Evolutionary conservation across 1,139 yeast genomes (phyloP).

Genomic region (Saccharomyces hybrid): DNA sequence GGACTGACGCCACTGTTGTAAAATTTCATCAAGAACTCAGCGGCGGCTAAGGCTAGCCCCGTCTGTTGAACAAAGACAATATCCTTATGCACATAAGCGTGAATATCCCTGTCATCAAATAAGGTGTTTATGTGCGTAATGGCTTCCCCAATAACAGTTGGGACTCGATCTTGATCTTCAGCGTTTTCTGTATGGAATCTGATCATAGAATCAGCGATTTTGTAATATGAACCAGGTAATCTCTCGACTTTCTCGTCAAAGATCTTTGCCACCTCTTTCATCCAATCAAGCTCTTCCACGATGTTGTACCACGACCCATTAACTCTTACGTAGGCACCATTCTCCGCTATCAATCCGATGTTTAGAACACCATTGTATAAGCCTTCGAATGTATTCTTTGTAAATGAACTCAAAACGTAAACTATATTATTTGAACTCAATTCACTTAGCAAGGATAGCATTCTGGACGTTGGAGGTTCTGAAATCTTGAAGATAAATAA

Average conservation of each 20-base stretch:
- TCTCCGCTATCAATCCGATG: constrained; percentile 77
- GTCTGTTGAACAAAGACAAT: constrained; percentile 57
- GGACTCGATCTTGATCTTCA: constrained; percentile 58
- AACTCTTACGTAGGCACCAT: constrained; percentile 61
- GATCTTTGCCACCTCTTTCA: constrained; percentile 54
- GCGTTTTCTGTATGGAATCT: constrained; percentile 61
- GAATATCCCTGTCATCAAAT: constrained; percentile 53
- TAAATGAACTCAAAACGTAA: constrained; percentile 58
- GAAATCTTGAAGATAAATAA: constrained; percentile 46
- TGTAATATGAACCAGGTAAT: constrained; percentile 64
- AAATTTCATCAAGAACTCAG: constrained; percentile 35
- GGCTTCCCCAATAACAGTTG: constrained; percentile 66
- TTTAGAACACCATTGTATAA: constrained; percentile 58
- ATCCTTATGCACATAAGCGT: constrained; percentile 62
- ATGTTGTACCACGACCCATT: constrained; percentile 52
- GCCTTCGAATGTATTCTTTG: constrained; percentile 53
- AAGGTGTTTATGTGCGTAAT: constrained; percentile 74
- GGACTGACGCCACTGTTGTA: constrained; percentile 14
- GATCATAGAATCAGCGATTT: constrained; percentile 64
- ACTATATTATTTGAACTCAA: constrained; percentile 51
- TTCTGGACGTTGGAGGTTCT: constrained; percentile 42
- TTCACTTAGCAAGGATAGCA: constrained; percentile 41
- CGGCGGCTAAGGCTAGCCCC: constrained; percentile 44
- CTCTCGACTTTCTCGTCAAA: constrained; percentile 63
- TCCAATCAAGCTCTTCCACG: constrained; percentile 41